Evolutionary conservation across 1,284 basidiomycete genomes (phyloP).

Genomic region (Malassezia equina): DNA sequence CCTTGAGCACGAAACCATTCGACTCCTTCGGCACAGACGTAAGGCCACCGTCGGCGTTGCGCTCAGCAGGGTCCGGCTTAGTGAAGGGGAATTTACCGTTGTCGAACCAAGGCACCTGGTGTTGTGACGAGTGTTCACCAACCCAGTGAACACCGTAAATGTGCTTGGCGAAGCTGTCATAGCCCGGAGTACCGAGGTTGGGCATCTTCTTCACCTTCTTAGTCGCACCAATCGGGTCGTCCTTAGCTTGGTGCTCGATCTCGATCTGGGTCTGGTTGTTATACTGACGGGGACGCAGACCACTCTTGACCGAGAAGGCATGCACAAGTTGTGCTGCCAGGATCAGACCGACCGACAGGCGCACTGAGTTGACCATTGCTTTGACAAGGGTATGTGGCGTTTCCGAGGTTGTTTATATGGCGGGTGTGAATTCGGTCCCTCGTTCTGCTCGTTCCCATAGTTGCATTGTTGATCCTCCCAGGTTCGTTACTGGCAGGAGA

Average conservation of each 20-base stretch:
- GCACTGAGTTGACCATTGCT: not conserved
- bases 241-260: not conserved
- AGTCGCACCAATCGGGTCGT: constrained; percentile 3
- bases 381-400: not conserved
- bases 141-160: not conserved
- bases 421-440: not conserved
- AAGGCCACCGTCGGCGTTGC: not conserved
- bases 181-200: not conserved
- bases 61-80: not conserved
- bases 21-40: constrained; percentile 1
- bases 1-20: constrained; percentile 16
- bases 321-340: not conserved
- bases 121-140: not conserved
- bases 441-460: not conserved
- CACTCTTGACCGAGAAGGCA: not conserved
- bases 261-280: not conserved
- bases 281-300: not conserved
- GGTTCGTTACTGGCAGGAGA: no score
- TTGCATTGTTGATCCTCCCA: no score
- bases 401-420: not conserved
- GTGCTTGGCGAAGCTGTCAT: not conserved
- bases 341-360: not conserved
- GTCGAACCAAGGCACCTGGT: not conserved
- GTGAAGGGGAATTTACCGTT: not conserved
- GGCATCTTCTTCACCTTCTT: not conserved